Evolutionary conservation across 148 eudicot genomes (phyloP).

Genomic region (Rhododendron kiyosumense): DNA sequence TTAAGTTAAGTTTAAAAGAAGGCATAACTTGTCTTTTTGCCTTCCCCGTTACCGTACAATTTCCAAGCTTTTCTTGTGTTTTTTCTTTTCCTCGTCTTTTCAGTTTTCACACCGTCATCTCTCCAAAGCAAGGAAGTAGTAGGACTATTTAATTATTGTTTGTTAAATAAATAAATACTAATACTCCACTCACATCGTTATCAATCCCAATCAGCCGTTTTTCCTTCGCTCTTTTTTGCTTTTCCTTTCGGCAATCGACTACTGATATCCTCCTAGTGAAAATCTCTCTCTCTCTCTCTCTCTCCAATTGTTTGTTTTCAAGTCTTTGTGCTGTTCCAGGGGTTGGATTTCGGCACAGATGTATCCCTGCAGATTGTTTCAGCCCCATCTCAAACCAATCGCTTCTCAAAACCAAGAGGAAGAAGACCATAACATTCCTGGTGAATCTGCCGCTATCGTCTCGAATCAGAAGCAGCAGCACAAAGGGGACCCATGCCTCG

Average conservation of each 20-base stretch:
- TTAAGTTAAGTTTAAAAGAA: no score
- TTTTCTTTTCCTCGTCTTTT: neutral
- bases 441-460: neutral
- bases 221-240: neutral
- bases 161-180: no score
- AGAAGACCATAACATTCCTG: neutral
- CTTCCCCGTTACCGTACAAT: neutral
- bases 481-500: slow-evolving; percentile 51
- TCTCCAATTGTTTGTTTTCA: neutral
- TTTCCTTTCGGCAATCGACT: neutral
- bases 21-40: neutral
- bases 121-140: neutral
- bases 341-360: neutral
- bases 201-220: neutral
- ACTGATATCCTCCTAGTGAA: neutral
- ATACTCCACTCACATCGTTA: neutral
- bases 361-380: neutral
- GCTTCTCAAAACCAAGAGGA: neutral
- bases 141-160: no score
- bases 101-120: no score
- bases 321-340: neutral
- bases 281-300: no score
- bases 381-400: neutral
- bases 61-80: neutral
- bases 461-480: neutral